Conservation (phyloP, 257 asterid species). For the Solanum sitiens region DNA sequence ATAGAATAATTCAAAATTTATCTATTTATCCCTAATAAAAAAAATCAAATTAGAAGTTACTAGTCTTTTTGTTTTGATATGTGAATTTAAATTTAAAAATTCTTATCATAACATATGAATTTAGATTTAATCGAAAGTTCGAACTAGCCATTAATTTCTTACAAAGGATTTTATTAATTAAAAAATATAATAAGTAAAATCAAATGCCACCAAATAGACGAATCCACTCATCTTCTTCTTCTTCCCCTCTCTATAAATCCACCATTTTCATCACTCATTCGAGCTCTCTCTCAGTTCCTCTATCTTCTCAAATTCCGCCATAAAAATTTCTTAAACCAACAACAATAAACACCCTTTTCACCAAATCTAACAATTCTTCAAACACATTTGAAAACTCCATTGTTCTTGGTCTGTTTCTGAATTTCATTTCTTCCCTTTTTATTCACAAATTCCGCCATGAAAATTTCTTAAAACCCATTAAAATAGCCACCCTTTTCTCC, state of each 20-base stretch:
- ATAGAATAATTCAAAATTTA: neutral
- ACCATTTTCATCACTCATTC: neutral
- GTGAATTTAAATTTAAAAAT: no score
- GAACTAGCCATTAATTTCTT: neutral
- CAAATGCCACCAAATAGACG: neutral
- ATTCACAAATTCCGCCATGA: neutral
- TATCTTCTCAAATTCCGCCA: neutral
- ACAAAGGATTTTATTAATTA: neutral
- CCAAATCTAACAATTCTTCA: neutral
- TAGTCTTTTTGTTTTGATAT: no score
- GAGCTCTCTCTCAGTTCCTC: neutral
- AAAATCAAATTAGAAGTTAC: no score
- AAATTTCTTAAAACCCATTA: neutral
- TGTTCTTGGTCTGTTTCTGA: neutral
- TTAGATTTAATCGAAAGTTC: no score
- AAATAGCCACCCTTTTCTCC: neutral
- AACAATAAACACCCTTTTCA: neutral
- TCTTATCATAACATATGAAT: no score
- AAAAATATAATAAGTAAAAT: no score
- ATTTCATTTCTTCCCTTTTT: neutral
- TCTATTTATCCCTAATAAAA: neutral
- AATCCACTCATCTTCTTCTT: neutral
- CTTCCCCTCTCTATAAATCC: constrained; percentile 4
- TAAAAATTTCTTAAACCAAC: neutral
- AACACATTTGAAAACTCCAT: neutral